Base-by-base conservation (phyloP, 1,284 basidiomycete genomes). In the Apiotrichum sp. region DNA sequence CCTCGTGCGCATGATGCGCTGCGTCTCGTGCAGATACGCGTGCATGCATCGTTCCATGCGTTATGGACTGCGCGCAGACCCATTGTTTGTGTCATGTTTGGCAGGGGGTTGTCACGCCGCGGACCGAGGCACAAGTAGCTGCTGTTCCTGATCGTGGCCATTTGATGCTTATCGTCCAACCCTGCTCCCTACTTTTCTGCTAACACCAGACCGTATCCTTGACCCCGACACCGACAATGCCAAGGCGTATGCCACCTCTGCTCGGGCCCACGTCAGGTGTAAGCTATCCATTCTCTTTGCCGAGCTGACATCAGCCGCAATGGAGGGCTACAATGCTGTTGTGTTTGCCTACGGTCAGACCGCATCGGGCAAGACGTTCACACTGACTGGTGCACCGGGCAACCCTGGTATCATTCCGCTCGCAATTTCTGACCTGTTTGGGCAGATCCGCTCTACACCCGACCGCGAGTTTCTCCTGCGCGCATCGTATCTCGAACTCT, bases 321-420 rank as follows among this genome's bases (percentile, higher is more conserved):
- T 97, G 89, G 91, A 96, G 51, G 95, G 93, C 9, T 98, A 86
- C 79, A 98, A 98, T 72, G 84, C 91, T 10, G 90, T 97, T 62
- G 84, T 95, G 50, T 96, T 96, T 67, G 92, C 92, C 0, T 95
- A 96, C 62, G 92, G 91, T 36, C 74, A 77, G 59, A 79, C 79
- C 1, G 78, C 77, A 1, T 78, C 88, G 16, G 93, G 93, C 51
- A 97, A 96, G 80, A 96, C 93, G 0, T 93, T 88, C 70, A 96
- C 93, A 0, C 83, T 98, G 43, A 82, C 81, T 6, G 95, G 95
- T 9, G 85, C 83, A 39, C 84, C 86, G 9, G 80, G 83, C 3
- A 86, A 97, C 65, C 92, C 92, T 0, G 95, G 95, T 56, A 93
- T 98, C 62, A 97, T 98, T 57, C 92, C 93, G 0, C 84, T 89